Conservation (phyloP, 2,329 filamentous ascomycete species). For the Zarea fungicola region DNA sequence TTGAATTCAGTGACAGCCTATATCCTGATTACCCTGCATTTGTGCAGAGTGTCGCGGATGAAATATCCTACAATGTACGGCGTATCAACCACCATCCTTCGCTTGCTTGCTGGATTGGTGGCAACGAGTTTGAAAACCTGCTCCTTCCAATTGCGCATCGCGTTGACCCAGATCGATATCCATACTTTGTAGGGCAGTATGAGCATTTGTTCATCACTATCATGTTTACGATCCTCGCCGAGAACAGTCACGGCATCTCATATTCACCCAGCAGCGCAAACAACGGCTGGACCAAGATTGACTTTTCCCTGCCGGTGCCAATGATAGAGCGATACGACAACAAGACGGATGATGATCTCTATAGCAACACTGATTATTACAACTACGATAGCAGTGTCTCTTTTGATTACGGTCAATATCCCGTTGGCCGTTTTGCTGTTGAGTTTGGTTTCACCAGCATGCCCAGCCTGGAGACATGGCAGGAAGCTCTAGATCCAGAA, state of each 20-base stretch:
- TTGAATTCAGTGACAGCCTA: conserved; percentile 56
- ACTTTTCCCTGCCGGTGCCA: conserved; percentile 8
- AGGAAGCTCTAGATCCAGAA: conserved; percentile 3
- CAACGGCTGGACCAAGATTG: conserved; percentile 11
- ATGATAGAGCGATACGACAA: conserved; percentile 13
- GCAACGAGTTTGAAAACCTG: conserved; percentile 56
- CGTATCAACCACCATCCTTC: conserved; percentile 56
- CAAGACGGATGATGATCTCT: conserved; percentile 3
- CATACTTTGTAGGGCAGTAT: conserved; percentile 5
- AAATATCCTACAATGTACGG: conserved; percentile 56
- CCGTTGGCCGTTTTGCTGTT: conserved; percentile 4
- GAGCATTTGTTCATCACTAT: conserved; percentile 9
- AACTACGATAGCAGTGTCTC: conserved; percentile 6
- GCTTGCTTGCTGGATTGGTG: conserved; percentile 48
- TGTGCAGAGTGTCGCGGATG: conserved; percentile 48
- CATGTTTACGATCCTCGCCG: conserved; percentile 5
- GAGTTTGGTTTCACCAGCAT: conserved; percentile 12
- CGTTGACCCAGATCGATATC: background rate
- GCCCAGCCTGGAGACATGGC: conserved; percentile 9
- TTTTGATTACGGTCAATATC: background rate
- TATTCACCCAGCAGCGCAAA: conserved; percentile 9
- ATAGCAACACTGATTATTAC: conserved; percentile 12
- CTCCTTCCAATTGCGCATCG: conserved; percentile 31
- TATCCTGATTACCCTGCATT: conserved; percentile 52
- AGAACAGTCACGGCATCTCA: conserved; percentile 9